These are phyloP conservation scores for Filobasidium floriforme DNA, from an alignment of 768 basidiomycete species.

Conservation along the genomic window DNA sequence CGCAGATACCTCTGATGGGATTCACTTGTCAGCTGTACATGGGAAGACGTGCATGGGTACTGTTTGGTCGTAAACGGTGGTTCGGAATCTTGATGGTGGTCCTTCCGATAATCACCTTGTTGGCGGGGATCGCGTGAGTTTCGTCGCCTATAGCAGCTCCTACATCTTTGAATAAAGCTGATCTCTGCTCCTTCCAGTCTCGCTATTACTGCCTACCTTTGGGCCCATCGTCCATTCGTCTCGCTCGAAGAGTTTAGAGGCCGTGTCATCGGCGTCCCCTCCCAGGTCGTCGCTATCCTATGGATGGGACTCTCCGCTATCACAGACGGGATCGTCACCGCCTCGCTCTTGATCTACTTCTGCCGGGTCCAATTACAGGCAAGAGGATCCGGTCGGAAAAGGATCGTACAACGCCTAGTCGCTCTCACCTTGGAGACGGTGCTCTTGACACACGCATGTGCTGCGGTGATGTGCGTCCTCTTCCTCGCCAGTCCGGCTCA, in stretches of 20 bases:
- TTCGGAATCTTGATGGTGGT: conserved; percentile 23
- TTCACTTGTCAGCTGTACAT: conserved; percentile 37
- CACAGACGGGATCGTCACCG: conserved; percentile 32
- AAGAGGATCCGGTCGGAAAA: conserved; percentile 19
- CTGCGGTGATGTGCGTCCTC: conserved; percentile 36
- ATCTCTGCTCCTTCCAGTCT: conserved; percentile 26
- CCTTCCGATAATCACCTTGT: conserved; percentile 28
- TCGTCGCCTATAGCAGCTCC: not conserved
- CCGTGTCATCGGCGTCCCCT: conserved; percentile 32
- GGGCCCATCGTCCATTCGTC: conserved; percentile 35
- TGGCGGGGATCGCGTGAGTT: conserved; percentile 36
- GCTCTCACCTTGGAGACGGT: conserved; percentile 40
- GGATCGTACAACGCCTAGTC: conserved; percentile 26
- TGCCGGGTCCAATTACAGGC: conserved; percentile 22
- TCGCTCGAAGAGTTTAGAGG: conserved; percentile 19
- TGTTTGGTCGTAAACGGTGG: conserved; percentile 31
- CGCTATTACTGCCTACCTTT: conserved; percentile 34
- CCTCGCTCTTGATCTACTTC: conserved; percentile 30
- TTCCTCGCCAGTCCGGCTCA: conserved; percentile 33
- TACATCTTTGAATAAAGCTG: not conserved
- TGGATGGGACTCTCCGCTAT: conserved; percentile 41
- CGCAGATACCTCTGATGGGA: conserved; percentile 36
- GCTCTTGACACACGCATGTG: conserved; percentile 35
- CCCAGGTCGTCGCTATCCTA: conserved; percentile 36
- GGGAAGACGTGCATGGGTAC: conserved; percentile 32